A percentile compares a stretch with the other conserved stretches of the same genome.
Conservation (phyloP, 768 basidiomycete genomes). For the Psilocybe azurescens region DNA sequence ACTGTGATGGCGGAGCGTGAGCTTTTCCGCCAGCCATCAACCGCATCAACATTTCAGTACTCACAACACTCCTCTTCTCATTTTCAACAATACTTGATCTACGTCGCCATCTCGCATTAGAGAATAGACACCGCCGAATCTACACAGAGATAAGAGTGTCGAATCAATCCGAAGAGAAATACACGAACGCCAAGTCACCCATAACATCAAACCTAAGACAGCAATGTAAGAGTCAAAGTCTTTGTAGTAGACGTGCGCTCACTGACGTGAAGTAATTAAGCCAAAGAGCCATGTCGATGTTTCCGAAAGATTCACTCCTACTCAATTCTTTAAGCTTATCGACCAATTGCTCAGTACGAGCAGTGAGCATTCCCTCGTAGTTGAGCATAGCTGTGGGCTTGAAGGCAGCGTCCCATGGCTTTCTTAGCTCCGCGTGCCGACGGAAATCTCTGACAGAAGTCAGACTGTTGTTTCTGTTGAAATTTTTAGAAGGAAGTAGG, state of each 20-base stretch:
- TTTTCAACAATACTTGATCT: slow-evolving; percentile 19
- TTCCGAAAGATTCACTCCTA: slow-evolving; percentile 2
- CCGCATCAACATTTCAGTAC: slow-evolving; percentile 4
- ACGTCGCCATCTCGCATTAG: slow-evolving; percentile 34
- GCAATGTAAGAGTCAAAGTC: not conserved
- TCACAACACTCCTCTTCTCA: slow-evolving; percentile 28
- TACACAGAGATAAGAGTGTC: slow-evolving; percentile 6
- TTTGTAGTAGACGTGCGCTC: not conserved
- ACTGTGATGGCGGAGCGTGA: not conserved
- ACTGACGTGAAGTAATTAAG: slow-evolving; percentile 45
- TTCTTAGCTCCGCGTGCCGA: slow-evolving; percentile 41
- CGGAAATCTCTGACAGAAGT: slow-evolving; percentile 36
- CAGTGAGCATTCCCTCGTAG: slow-evolving; percentile 28
- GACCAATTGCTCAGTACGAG: slow-evolving; percentile 31
- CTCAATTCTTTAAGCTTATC: slow-evolving; percentile 18
- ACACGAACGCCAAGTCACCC: slow-evolving; percentile 42
- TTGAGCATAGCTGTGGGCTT: slow-evolving; percentile 35
- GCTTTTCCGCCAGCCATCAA: not conserved
- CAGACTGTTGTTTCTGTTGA: slow-evolving; percentile 24
- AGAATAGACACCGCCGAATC: slow-evolving; percentile 37
- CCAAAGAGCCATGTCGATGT: slow-evolving; percentile 39
- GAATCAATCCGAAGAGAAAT: not conserved
- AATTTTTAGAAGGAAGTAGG: slow-evolving; percentile 19
- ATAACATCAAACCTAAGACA: slow-evolving; percentile 40
- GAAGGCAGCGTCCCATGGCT: slow-evolving; percentile 45